Evolutionary conservation across 768 basidiomycete genomes (phyloP).

Genomic region (Termitomyces sp.): DNA sequence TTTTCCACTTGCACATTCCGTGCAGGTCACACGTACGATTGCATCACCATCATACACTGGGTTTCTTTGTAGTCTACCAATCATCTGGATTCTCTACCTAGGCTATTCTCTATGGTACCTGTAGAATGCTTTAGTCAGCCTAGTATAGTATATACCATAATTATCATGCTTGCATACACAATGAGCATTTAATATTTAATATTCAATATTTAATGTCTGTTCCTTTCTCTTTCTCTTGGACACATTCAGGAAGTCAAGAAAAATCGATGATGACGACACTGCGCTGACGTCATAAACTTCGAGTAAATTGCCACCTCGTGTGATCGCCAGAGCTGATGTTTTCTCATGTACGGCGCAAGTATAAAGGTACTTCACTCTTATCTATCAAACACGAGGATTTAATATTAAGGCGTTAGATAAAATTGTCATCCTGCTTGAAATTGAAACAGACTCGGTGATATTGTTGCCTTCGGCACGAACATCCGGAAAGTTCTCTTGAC

Average conservation of each 20-base stretch:
- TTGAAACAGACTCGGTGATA: background rate
- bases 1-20: background rate
- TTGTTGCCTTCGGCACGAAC: background rate
- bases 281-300: background rate
- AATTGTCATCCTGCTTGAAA: background rate
- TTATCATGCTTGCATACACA: background rate
- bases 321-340: too few relatives aligned
- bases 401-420: background rate
- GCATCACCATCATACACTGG: background rate
- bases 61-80: background rate
- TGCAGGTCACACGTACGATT: constrained; percentile 3
- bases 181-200: background rate
- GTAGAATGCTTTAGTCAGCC: constrained; percentile 8
- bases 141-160: constrained; percentile 9
- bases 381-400: background rate
- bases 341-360: background rate
- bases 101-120: background rate
- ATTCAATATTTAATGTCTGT: too few relatives aligned
- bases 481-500: background rate
- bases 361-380: background rate
- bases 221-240: background rate
- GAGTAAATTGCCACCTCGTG: background rate
- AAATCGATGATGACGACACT: background rate
- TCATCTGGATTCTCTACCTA: background rate
- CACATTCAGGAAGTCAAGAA: too few relatives aligned